Base-by-base conservation (phyloP, 1,139 yeast species). In the Hyphopichia fennica region DNA sequence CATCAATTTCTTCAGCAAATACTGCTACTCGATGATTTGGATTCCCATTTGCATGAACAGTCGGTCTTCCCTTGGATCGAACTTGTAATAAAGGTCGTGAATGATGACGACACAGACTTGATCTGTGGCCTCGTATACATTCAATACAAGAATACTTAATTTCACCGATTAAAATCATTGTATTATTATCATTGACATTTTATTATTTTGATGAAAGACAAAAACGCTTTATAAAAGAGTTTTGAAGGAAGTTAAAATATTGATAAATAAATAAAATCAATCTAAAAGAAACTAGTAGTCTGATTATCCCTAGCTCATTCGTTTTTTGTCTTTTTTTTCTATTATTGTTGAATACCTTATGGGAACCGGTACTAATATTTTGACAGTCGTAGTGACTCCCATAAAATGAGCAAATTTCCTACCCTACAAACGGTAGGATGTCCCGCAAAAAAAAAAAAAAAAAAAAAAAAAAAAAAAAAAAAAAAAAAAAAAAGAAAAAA, bases 121-220 rank as follows among this genome's bases (percentile, higher is more conserved):
- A 87, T 35, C 99, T 67, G 60, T 93, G 99, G 17, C 98, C 98
- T 35, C 97, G 72, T 33, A 93, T 89, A 59, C 99, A 93, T 55
- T 84, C 85, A 46, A 82, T 79, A 61, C 96, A 93, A n/a, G 96
- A 90, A 60, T 87, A 87, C 57, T 93, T 88, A 53, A 79, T 85
- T 34, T 87, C 88, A 49, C 87, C 89, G 53, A 87, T 88, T 39
- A 89, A 69, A 44, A 93, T 89, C 98, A 93, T 91, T 31, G 2
- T 37, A 6, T 9, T 35, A 14, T 46, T 20, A 20, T 20, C 23
- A 20, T 20, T 6, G 16, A 42, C 2, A 15, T 11, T 7, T 13
- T 27, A 27, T 27, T n/a, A 20, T n/a, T n/a, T n/a, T n/a, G n/a
- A n/a, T n/a, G n/a, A n/a, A n/a, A n/a, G n/a, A n/a, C n/a, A n/a